These are phyloP conservation scores for Byssothecium circinans DNA, from an alignment of 2,329 filamentous ascomycete genomes.

Conservation along the genomic window DNA sequence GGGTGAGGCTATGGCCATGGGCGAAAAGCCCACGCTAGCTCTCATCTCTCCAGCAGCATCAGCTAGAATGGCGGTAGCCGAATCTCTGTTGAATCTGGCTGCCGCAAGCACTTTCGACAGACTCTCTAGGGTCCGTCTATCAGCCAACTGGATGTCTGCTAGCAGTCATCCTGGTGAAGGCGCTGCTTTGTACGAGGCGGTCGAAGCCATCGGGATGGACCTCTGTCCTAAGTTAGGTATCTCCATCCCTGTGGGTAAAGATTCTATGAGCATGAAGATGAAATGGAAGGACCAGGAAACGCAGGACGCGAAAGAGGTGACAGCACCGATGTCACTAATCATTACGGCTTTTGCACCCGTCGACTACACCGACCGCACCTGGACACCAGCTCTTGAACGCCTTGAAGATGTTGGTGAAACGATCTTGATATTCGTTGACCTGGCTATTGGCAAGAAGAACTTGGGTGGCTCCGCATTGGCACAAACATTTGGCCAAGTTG, in stretches of 20 bases:
- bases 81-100: slow-evolving; percentile 89
- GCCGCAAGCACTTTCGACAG: slow-evolving; percentile 75
- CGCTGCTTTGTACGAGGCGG: slow-evolving; percentile 88
- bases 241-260: slow-evolving; percentile 94
- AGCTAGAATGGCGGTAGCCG: slow-evolving; percentile 92
- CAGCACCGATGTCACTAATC: slow-evolving; percentile 85
- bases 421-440: slow-evolving; percentile 85
- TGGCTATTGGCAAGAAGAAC: slow-evolving; percentile 77
- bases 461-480: slow-evolving; percentile 90
- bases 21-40: slow-evolving; percentile 85
- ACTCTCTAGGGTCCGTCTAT: slow-evolving; percentile 79
- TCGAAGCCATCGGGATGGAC: slow-evolving; percentile 89
- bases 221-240: slow-evolving; percentile 88
- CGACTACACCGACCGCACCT: slow-evolving; percentile 79
- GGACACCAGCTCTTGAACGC: slow-evolving; percentile 86
- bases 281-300: slow-evolving; percentile 77
- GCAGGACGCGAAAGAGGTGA: slow-evolving; percentile 77
- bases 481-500: slow-evolving; percentile 84
- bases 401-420: slow-evolving; percentile 87
- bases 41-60: slow-evolving; percentile 88
- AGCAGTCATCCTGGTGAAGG: slow-evolving; percentile 90
- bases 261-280: slow-evolving; percentile 99
- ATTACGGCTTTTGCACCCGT: slow-evolving; percentile 90
- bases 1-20: slow-evolving; percentile 98
- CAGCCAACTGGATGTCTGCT: slow-evolving; percentile 99